Base-by-base conservation (phyloP, 192 early-diverging fungal genomes). In the Coemansia sp. region DNA sequence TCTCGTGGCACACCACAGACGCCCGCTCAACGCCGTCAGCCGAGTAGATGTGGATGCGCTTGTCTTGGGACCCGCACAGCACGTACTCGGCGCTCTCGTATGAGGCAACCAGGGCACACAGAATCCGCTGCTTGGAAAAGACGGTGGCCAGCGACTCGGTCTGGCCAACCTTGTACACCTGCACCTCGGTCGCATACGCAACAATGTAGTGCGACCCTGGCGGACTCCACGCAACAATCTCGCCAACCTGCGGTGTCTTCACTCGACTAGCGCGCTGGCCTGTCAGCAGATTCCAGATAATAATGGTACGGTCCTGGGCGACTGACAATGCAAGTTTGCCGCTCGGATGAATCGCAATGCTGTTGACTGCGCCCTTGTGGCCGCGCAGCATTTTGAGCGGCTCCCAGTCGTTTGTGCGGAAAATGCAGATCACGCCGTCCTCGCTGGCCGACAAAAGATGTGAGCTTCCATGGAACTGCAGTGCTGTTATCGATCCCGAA, bases 401-500 rank as follows among this genome's bases (percentile, higher is more conserved):
- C 71, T 97, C 95, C 98, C 98, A 99, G 78, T 98, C 98, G 68
- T 91, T 93, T 42, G 93, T 88, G 66, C 98, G 80, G 78, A 93
- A 94, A 34, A 99, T 87, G 51, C 89, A 87, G 28, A 99, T 86
- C 9, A 81, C 83, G 26, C 93, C 92, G 74, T 97, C 96, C 54
- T 96, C 95, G 53, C 90, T 91, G 42, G 89, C 89, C 25, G 92
- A 89, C 2, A 99, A 73, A 84, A 99, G 81, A 62, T 98, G 93
- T 1, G 88, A 84, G 59, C 87, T 88, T 46, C 86, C 82, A 73
- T 90, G 88, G 68, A 96, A 98, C 9, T 82, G 68, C n/a, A 99
- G 70, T 4, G 85, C 79, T 15, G 94, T 96, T 55, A 98, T 92
- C 4, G 95, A 89, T 15, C 95, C 96, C 34, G 87, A 83, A 69